These are phyloP conservation scores for Trichoderma arundinaceum DNA, from an alignment of 2,329 filamentous ascomycete species.

Conservation along the genomic window DNA sequence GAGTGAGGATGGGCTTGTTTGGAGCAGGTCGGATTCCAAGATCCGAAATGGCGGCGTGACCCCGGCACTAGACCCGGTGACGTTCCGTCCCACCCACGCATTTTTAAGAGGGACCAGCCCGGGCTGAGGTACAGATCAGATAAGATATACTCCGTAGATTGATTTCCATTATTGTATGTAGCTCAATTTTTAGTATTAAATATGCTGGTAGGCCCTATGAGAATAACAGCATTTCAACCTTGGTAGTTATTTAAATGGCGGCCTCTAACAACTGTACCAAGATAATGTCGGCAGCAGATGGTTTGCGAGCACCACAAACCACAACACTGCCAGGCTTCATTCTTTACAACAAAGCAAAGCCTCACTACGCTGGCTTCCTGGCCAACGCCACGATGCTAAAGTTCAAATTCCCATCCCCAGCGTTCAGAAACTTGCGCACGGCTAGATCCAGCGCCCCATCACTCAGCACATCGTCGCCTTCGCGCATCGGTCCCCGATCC, in stretches of 20 bases:
- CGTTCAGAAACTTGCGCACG: slow-evolving; percentile 51
- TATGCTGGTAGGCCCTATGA: background rate
- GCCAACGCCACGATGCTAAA: slow-evolving; percentile 50
- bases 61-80: slow-evolving; percentile 22
- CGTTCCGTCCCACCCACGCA: slow-evolving; percentile 18
- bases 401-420: slow-evolving; percentile 44
- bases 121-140: slow-evolving; percentile 11
- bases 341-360: background rate
- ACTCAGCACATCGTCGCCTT: slow-evolving; percentile 68
- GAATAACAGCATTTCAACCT: too few species aligned
- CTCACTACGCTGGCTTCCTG: slow-evolving; percentile 29
- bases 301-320: background rate
- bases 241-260: background rate
- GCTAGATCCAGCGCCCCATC: slow-evolving; percentile 70
- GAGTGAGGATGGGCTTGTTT: background rate
- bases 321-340: background rate
- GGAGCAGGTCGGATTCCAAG: background rate
- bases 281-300: too few species aligned
- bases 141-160: background rate
- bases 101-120: background rate
- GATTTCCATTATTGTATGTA: too few species aligned
- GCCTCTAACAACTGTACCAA: background rate
- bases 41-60: slow-evolving; percentile 29
- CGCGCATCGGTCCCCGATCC: slow-evolving; percentile 62
- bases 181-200: background rate